Base-by-base conservation (phyloP, 768 basidiomycete species). In the Boletus fagicola region DNA sequence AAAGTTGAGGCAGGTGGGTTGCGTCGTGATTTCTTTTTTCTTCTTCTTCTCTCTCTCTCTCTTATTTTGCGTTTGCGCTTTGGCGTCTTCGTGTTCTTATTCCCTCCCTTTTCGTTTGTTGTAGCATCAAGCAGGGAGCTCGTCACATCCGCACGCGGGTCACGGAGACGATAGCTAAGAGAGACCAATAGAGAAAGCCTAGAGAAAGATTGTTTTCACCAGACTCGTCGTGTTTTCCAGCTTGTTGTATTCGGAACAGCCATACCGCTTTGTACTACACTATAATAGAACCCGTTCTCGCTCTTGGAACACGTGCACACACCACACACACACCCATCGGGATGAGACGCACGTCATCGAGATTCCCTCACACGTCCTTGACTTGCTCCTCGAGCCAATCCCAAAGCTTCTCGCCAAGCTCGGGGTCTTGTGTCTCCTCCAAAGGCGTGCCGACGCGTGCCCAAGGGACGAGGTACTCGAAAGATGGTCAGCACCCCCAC, bases 1-100 rank as follows among this genome's bases (percentile, higher is more conserved):
- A 5, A 96, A 96, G 75, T 79, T 94, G 65, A 77, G 94, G 62
- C 86, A 91, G 83, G 91, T 90, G 55, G 12, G 53, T 61, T 5
- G 30, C 3, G 24, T 22, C 49, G 20, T 16, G 35, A 6, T 6
- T 55, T 53, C 5, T 30, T 35, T 35, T n/a, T 5, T 5, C 16
- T 13, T 38, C 8, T 9, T 9, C 8, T 10, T 9, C 18, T 16
- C 4, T 18, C 28, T 11, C 16, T 28, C 12, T 5, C 11, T 45
- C 31, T 33, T 33, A 12, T 33, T 3, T n/a, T 47, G 22, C 13
- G 7, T 43, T 22, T 15, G 7, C 13, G 7, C 13, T 7, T n/a
- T 10, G 11, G 16, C 18, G 36, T 36, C 12, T 39, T 56, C 48
- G 8, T 12, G 16, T 35, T 47, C 30, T 20, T 33, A 22, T 42